Base-by-base conservation (phyloP, 2,329 filamentous ascomycete genomes). In the Hypoxylon sp. region DNA sequence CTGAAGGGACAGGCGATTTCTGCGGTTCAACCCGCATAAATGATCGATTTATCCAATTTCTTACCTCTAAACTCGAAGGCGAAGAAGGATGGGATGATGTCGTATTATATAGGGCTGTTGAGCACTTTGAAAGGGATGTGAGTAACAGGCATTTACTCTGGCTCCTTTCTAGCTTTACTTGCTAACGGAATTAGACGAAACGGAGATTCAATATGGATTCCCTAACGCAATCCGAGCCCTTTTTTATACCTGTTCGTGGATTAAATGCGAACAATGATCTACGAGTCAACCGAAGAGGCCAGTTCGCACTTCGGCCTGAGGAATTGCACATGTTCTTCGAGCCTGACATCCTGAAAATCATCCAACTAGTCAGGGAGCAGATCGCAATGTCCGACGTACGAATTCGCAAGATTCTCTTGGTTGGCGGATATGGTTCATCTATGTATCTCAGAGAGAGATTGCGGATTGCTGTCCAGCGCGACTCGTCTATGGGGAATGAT, bases 1-100 rank as follows among this genome's bases (percentile, higher is more conserved):
- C 81, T 2, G 79, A 80, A 30, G 83, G 83, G 1, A 83, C 81
- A 8, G 84, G 84, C 12, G 82, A 80, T 3, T 78, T 82, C 64
- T 86, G 83, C 63, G 84, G 84, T 21, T 84, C 82, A 1, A 80
- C 82, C 1, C 81, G 83, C 68, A 75, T 86, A 57, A 84, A 85
- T 65, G 78, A 81, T 70, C 75, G 82, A 19, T 86, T 86, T 63
- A 75, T 77, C 29, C 77, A 80, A 23, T 81, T 81, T 62, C 73
- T 85, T 25, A 79, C 78, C 58, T 73, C 78, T 16, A 81, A 79
- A 27, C 77, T 85, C 21, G 81, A 81, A 5, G 75, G 80, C 2
- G 79, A 81, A 61, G 77, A 81, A 5, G 80, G 78, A 61, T 82
- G 81, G 46, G 79, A 81, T 48, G 78, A 81, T 52, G 78, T 80